Percentiles rank a stretch among this genome's conserved stretches.
Evolutionary conservation across 1,139 yeast genomes (phyloP).

Genomic region (Saccharomyces hybrid): DNA sequence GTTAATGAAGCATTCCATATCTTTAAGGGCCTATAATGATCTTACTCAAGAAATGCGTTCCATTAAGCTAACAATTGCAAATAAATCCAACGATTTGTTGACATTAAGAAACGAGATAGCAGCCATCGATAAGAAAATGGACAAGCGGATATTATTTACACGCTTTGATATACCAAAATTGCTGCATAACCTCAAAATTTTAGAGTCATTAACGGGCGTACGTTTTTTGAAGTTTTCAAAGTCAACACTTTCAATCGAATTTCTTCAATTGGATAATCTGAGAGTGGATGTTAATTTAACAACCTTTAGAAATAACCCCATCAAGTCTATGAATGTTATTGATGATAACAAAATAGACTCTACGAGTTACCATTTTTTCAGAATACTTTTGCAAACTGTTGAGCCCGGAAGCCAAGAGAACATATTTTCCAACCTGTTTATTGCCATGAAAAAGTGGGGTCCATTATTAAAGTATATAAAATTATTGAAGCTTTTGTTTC

Average conservation of each 20-base stretch:
- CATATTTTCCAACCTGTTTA: not conserved
- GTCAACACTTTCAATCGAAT: slow-evolving; percentile 13
- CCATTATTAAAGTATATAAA: slow-evolving; percentile 6
- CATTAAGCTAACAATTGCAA: not conserved
- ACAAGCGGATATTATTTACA: not conserved
- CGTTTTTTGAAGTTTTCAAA: slow-evolving; percentile 3
- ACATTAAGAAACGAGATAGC: not conserved
- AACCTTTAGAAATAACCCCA: not conserved
- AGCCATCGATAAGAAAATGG: not conserved
- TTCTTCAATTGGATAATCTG: slow-evolving; percentile 1
- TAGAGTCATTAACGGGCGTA: not conserved
- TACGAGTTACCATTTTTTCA: not conserved
- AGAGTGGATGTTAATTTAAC: not conserved
- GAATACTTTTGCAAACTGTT: not conserved
- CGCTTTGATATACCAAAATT: not conserved
- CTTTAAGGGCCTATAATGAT: not conserved
- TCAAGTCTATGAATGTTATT: not conserved
- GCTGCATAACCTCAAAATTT: not conserved
- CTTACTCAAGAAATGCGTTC: not conserved
- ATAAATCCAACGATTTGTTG: slow-evolving; percentile 4
- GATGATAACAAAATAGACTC: not conserved
- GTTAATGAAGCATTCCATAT: slow-evolving; percentile 12
- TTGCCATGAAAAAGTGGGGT: slow-evolving; percentile 3
- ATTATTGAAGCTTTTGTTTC: slow-evolving; percentile 11
- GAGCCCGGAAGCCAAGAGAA: not conserved